Evolutionary conservation across 139 green algal genomes (phyloP).

Genomic region (Haematococcus lacustris): DNA sequence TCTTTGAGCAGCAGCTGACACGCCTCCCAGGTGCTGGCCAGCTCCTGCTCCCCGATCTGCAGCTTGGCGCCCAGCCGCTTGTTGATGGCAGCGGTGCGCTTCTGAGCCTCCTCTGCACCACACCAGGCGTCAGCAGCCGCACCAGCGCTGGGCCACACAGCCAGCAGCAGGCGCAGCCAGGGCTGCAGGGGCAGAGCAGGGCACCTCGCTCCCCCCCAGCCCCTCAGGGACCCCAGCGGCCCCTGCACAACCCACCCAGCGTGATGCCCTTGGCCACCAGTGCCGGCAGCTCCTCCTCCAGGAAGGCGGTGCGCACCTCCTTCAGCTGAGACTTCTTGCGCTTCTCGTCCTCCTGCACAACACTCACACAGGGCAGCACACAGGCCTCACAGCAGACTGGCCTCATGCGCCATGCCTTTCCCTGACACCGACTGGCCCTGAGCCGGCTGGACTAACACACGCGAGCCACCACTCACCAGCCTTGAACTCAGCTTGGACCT

Average conservation of each 20-base stretch:
- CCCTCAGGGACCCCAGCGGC: not conserved
- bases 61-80: constrained; percentile 42
- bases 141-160: not conserved
- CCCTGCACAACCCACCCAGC: constrained; percentile 14
- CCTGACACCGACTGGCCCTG: too few relatives aligned
- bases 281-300: constrained; percentile 43
- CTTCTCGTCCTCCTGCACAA: constrained; percentile 29
- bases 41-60: constrained; percentile 18
- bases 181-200: too few relatives aligned
- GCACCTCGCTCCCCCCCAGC: too few relatives aligned
- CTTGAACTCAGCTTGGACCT: too few relatives aligned
- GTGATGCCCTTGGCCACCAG: constrained; percentile 30
- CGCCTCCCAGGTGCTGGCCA: constrained; percentile 29
- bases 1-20: constrained; percentile 27
- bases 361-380: not conserved
- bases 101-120: constrained; percentile 17
- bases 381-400: not conserved
- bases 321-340: constrained; percentile 33
- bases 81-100: constrained; percentile 32
- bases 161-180: too few relatives aligned
- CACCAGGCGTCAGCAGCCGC: not conserved
- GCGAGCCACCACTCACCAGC: too few relatives aligned
- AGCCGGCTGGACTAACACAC: too few relatives aligned
- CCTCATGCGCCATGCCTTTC: too few relatives aligned
- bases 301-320: constrained; percentile 34